Evolutionary conservation across 2,329 filamentous ascomycete species (phyloP).

Genomic region (Diplodia mutila): DNA sequence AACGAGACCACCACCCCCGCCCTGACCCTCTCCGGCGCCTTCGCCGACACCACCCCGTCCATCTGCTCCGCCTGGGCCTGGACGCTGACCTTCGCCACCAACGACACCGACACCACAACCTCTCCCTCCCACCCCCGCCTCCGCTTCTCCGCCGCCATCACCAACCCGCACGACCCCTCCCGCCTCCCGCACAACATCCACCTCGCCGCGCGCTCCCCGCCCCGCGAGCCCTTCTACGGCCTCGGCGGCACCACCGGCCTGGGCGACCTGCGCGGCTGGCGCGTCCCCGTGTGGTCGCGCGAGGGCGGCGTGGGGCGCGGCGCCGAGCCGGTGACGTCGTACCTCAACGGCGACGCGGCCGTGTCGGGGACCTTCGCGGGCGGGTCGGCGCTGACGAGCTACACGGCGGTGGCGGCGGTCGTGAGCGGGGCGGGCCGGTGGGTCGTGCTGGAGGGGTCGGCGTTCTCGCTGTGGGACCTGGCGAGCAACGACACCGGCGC

Average conservation of each 20-base stretch:
- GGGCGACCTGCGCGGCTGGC: slow-evolving; percentile 35
- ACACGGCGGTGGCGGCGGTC: slow-evolving; percentile 40
- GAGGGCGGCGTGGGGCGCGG: slow-evolving; percentile 38
- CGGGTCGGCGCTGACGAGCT: slow-evolving; percentile 40
- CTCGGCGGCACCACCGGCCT: slow-evolving; percentile 35
- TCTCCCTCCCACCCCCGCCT: background rate
- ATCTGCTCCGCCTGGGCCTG: slow-evolving; percentile 11
- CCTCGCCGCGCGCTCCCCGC: slow-evolving; percentile 31
- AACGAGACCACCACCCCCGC: background rate
- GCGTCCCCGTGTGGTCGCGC: slow-evolving; percentile 35
- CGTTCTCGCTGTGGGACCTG: slow-evolving; percentile 41
- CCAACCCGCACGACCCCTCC: slow-evolving; percentile 29
- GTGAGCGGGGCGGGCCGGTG: slow-evolving; percentile 36
- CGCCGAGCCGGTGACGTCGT: slow-evolving; percentile 33
- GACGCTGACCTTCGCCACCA: slow-evolving; percentile 2
- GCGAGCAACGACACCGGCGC: slow-evolving; percentile 28
- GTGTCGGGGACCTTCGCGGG: slow-evolving; percentile 32
- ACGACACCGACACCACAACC: background rate
- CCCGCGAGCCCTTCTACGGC: slow-evolving; percentile 35
- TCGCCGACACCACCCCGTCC: slow-evolving; percentile 1
- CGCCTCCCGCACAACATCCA: slow-evolving; percentile 31
- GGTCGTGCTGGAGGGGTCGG: slow-evolving; percentile 40
- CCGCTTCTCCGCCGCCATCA: background rate
- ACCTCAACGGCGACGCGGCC: slow-evolving; percentile 31
- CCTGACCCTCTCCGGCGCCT: slow-evolving; percentile 16